Base-by-base conservation (phyloP, 2,329 filamentous ascomycete species). In the Sphaerulina musiva region DNA sequence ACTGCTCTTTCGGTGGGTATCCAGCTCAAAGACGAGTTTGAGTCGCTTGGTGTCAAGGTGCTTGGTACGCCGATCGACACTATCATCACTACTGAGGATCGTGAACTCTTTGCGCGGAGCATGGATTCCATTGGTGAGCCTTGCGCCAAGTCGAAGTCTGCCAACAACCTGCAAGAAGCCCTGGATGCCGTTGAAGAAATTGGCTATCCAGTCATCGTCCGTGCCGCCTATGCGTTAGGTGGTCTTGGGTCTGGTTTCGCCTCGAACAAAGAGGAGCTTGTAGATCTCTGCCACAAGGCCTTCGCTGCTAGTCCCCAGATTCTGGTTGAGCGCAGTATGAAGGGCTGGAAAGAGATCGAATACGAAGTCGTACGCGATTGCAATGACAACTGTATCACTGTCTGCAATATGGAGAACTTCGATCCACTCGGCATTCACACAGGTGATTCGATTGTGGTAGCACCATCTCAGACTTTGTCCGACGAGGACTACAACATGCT, bases 401-500 rank as follows among this genome's bases (percentile, higher is more conserved):
- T 98, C 58, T 98, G 93, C 73, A 98, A 98, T 78, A 97, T 98
- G 93, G 93, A 98, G 77, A 98, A 98, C 76, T 98, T 98, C 68
- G 93, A 98, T 71, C 93, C 93, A 52, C 84, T 98, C 1, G 93
- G 93, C 66, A 97, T 97, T 59, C 93, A 97, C 69, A 98, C 93
- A 2, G 93, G 93, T 71, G 93, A 98, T 70, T 97, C 92, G 10
- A 96, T 98, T 62, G 93, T 98, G 49, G 93, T 98, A 45, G 93
- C 93, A 7, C 93, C 93, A 40, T 97, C 92, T 3, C 93, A 97
- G 73, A 98, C 93, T 0, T 78, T 98, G 17, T 95, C 90, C 2
- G 92, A 98, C 57, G 90, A 96, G 70, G 93, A 98, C 73, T 98
- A 97, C 78, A 95, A 97, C 74, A 97, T 97, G 93, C 82, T 98